Conservation (phyloP, 352 stramenopile species). For the Phytophthora macrochlamydospora region DNA sequence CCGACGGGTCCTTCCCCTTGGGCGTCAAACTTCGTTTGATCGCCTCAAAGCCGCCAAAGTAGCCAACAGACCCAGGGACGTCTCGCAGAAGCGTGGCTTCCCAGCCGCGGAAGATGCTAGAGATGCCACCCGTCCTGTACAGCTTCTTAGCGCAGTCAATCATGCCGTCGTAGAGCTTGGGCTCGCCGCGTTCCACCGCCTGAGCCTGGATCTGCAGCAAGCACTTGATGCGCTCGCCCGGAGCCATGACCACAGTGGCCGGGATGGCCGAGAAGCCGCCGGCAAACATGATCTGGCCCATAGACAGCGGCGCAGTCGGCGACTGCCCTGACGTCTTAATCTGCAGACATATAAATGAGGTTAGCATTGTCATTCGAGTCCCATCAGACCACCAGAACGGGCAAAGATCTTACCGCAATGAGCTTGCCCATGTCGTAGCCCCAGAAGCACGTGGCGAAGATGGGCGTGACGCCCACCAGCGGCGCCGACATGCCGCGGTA, state of each 20-base stretch:
- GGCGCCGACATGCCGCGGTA: slow-evolving; percentile 97
- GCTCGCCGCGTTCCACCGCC: slow-evolving; percentile 74
- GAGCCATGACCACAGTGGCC: slow-evolving; percentile 93
- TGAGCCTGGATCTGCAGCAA: slow-evolving; percentile 93
- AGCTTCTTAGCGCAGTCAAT: slow-evolving; percentile 94
- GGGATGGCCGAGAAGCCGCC: slow-evolving; percentile 91
- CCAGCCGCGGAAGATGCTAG: slow-evolving; percentile 95
- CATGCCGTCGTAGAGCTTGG: slow-evolving; percentile 94
- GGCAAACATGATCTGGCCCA: slow-evolving; percentile 89
- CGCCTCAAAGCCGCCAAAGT: slow-evolving; percentile 95
- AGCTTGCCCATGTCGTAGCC: slow-evolving; percentile 97
- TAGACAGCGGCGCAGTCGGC: slow-evolving; percentile 67
- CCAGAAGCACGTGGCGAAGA: slow-evolving; percentile 98
- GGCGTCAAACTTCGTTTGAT: slow-evolving; percentile 90
- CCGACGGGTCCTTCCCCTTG: slow-evolving; percentile 78
- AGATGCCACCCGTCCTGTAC: slow-evolving; percentile 90
- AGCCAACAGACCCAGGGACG: slow-evolving; percentile 93
- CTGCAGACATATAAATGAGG: slow-evolving; percentile 31
- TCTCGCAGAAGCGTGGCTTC: slow-evolving; percentile 95
- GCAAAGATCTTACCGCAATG: slow-evolving; percentile 70
- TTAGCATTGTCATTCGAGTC: slow-evolving; percentile 5
- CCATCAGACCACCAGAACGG: background rate
- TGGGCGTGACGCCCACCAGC: slow-evolving; percentile 94
- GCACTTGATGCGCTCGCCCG: slow-evolving; percentile 97
- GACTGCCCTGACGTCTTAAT: slow-evolving; percentile 66